Evolutionary conservation across 345 rosid species (phyloP).

Genomic region (Lumnitzera racemosa): DNA sequence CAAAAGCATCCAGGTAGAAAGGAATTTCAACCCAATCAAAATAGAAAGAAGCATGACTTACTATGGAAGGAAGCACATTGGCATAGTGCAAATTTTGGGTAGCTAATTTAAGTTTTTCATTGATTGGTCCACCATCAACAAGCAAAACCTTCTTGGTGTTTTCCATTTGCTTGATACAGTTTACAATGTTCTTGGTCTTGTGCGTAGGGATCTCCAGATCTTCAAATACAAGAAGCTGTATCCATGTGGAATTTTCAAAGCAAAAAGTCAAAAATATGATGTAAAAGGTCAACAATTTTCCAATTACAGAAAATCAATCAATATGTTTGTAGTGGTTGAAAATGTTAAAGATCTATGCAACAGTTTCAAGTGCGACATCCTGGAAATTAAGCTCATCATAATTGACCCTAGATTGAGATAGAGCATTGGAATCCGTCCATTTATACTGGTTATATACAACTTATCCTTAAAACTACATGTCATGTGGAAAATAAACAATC

Average conservation of each 20-base stretch:
- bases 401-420: too few species aligned
- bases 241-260: constrained; percentile 4
- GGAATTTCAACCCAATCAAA: neutral
- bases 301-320: too few species aligned
- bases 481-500: too few species aligned
- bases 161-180: constrained; percentile 63
- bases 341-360: too few species aligned
- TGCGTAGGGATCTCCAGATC: constrained; percentile 73
- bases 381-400: too few species aligned
- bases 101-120: constrained; percentile 84
- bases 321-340: too few species aligned
- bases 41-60: constrained; percentile 30
- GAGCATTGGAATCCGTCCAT: too few species aligned
- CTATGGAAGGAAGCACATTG: constrained; percentile 81
- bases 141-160: constrained; percentile 71
- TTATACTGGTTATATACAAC: too few species aligned
- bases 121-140: constrained; percentile 69
- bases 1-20: neutral
- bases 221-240: constrained; percentile 82
- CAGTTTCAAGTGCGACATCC: too few species aligned
- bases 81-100: constrained; percentile 85
- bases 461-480: too few species aligned
- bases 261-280: neutral
- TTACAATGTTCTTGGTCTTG: constrained; percentile 77
- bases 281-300: neutral